A percentile compares a stretch with the other conserved stretches of the same genome.
Conservation (phyloP, 352 stramenopile genomes). For the Globisporangium alternatum region DNA sequence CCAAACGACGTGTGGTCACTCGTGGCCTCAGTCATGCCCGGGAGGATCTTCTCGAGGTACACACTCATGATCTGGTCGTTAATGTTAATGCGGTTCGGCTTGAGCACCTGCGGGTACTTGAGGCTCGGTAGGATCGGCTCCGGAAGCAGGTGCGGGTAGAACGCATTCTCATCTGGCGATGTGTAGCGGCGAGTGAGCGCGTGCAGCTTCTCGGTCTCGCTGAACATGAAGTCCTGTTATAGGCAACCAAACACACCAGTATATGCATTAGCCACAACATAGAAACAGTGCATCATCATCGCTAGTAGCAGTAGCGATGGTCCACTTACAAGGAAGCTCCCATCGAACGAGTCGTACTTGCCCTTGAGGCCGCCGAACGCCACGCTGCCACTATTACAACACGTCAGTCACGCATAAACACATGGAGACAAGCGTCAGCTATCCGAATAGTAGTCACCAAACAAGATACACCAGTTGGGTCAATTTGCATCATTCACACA, state of each 20-base stretch:
- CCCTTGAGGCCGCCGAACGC: conserved; percentile 77
- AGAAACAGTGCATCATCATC: background rate
- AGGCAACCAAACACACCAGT: background rate
- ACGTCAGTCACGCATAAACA: background rate
- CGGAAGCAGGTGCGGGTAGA: conserved; percentile 93
- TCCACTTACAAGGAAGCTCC: conserved; percentile 60
- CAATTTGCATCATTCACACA: background rate
- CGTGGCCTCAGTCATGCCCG: conserved; percentile 78
- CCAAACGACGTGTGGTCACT: conserved; percentile 90
- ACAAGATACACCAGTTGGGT: background rate
- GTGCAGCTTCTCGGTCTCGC: conserved; percentile 95
- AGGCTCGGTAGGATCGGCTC: conserved; percentile 90
- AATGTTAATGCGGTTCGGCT: conserved; percentile 96
- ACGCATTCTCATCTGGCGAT: conserved; percentile 97
- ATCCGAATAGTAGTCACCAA: background rate
- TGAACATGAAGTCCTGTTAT: conserved; percentile 95
- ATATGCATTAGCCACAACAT: background rate
- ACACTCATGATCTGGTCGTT: conserved; percentile 97
- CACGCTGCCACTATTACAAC: conserved; percentile 44
- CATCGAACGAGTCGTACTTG: conserved; percentile 84
- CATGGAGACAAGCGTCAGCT: background rate
- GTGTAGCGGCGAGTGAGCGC: conserved; percentile 96
- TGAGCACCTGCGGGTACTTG: conserved; percentile 92
- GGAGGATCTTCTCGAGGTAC: conserved; percentile 96
- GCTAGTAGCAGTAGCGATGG: background rate